Percentiles rank a stretch among this genome's conserved stretches.
phyloP scores from a whole-genome alignment of 345 rosid genomes.

The Balakata baccata region DNA sequence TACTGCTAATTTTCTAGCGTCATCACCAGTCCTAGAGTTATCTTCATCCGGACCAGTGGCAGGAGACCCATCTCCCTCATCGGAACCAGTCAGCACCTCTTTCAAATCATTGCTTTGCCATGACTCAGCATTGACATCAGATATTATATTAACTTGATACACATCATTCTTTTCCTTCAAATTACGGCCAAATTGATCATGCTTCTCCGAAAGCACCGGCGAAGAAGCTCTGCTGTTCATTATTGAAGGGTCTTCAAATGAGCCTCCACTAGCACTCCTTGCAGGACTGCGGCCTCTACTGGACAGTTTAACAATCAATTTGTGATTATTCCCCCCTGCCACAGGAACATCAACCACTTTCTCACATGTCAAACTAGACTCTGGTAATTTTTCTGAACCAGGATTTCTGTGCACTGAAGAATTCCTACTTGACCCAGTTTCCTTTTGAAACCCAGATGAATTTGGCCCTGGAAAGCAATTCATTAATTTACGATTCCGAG shows the following conservation, averaged over 20 bases:
- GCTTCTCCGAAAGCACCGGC: slow-evolving; percentile 54
- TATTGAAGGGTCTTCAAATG: slow-evolving; percentile 55
- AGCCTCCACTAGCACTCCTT: slow-evolving; percentile 60
- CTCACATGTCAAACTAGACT: slow-evolving; percentile 46
- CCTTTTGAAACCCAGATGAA: slow-evolving; percentile 43
- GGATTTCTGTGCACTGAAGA: slow-evolving; percentile 46
- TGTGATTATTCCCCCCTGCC: slow-evolving; percentile 57
- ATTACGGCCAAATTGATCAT: slow-evolving; percentile 33
- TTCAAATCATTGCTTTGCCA: slow-evolving; percentile 65
- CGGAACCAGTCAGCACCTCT: slow-evolving; percentile 42
- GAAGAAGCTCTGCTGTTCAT: slow-evolving; percentile 59
- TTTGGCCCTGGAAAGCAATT: slow-evolving; percentile 50
- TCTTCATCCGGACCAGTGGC: slow-evolving; percentile 44
- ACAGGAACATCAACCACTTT: slow-evolving; percentile 49
- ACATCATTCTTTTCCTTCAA: slow-evolving; percentile 37
- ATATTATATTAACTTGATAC: slow-evolving; percentile 31
- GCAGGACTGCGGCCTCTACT: slow-evolving; percentile 74
- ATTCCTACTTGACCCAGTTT: slow-evolving; percentile 45
- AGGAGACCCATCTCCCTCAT: slow-evolving; percentile 54
- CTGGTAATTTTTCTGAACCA: slow-evolving; percentile 55
- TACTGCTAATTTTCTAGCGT: slow-evolving; percentile 39
- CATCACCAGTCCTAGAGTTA: slow-evolving; percentile 37
- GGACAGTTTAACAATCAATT: slow-evolving; percentile 68
- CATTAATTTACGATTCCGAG: slow-evolving; percentile 50
- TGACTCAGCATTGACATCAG: slow-evolving; percentile 51